Base-by-base conservation (phyloP, 257 asterid genomes). In the Ophiorrhiza pumila region DNA sequence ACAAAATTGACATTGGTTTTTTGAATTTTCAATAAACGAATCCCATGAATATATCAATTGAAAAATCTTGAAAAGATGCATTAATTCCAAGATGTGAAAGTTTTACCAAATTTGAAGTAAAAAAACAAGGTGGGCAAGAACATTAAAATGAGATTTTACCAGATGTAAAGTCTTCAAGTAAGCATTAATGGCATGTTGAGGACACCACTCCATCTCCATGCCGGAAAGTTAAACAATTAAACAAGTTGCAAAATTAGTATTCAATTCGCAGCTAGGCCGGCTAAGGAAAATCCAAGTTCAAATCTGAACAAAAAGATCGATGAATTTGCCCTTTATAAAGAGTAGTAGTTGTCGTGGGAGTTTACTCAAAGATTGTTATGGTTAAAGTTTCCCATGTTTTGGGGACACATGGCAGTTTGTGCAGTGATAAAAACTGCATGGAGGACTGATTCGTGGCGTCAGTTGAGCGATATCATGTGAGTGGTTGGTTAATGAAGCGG, bases 171-270 rank as follows among this genome's bases (percentile, higher is more conserved):
- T 69, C 53, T 69, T 52, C 71, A 69, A 25, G 56, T 69, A 76
- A 69, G 80, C 80, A 37, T 70, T 53, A 76, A 76, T 76, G 72
- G 80, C 80, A 11, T 52, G 72, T 52, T 62, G 68, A 56, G 80
- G 72, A 62, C 75, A 76, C 80, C 80, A 76, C 68, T 62, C 71
- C 72, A 69, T 75, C 60, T n/a, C n/a, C n/a, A n/a, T n/a, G n/a
- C n/a, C n/a, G n/a, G n/a, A n/a, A n/a, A n/a, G n/a, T n/a, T n/a
- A n/a, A n/a, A n/a, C n/a, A n/a, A n/a, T n/a, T n/a, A n/a, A n/a
- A n/a, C n/a, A n/a, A n/a, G n/a, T n/a, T n/a, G n/a, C n/a, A n/a
- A n/a, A n/a, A n/a, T n/a, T n/a, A n/a, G n/a, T n/a, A n/a, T n/a
- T n/a, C n/a, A n/a, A 37, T 37, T 37, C 42, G 7, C 42, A 37